These are phyloP conservation scores for Cicer judaicum DNA, from an alignment of 306 rosid species.

Conservation along the genomic window DNA sequence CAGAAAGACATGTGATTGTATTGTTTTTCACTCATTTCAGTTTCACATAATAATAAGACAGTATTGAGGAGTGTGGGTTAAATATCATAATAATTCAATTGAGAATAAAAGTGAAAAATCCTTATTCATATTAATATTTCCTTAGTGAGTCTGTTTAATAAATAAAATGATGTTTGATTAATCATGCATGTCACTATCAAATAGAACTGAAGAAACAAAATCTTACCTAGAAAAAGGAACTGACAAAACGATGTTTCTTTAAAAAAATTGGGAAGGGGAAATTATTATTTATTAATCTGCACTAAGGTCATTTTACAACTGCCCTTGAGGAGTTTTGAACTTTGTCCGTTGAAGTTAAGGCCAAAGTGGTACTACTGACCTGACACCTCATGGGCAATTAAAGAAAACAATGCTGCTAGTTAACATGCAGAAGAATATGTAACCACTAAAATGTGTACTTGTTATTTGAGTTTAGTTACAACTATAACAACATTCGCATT, in stretches of 20 bases:
- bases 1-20: conserved; percentile 25
- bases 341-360: too few species aligned
- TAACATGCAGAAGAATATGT: conserved; percentile 3
- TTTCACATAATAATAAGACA: conserved; percentile 16
- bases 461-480: conserved; percentile 25
- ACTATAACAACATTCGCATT: conserved; percentile 1
- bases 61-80: too few species aligned
- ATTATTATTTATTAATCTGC: too few species aligned
- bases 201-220: neutral
- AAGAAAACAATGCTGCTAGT: neutral
- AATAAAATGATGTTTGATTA: neutral
- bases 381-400: neutral
- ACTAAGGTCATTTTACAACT: too few species aligned
- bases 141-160: neutral
- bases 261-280: too few species aligned
- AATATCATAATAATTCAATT: neutral
- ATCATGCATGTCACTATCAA: conserved; percentile 7
- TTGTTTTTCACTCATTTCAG: conserved; percentile 1
- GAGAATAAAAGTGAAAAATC: conserved; percentile 7
- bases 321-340: too few species aligned
- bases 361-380: too few species aligned
- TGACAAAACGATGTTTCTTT: too few species aligned
- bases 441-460: conserved; percentile 11
- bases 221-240: neutral
- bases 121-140: conserved; percentile 8